These are phyloP conservation scores for Sclerotinia spermophila DNA, from an alignment of 2,329 filamentous ascomycete genomes.

Conservation along the genomic window DNA sequence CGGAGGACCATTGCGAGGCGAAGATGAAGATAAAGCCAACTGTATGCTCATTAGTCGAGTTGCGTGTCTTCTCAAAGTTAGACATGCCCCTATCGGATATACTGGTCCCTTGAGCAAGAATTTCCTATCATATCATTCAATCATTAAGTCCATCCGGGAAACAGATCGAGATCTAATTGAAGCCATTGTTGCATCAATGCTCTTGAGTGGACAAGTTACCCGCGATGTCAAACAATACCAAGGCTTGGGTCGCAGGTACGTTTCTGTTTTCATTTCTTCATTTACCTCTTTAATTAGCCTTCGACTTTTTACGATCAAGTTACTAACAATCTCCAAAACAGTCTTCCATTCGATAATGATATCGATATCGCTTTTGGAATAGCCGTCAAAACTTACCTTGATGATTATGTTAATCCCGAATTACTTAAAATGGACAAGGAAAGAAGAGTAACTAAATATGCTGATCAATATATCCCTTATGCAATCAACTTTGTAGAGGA, in stretches of 20 bases:
- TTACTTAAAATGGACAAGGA: constrained; percentile 50
- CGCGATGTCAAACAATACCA: constrained; percentile 59
- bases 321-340: constrained; percentile 30
- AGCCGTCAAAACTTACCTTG: constrained; percentile 74
- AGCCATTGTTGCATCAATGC: constrained; percentile 73
- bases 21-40: constrained; percentile 71
- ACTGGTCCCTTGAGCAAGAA: constrained; percentile 92
- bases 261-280: constrained; percentile 32
- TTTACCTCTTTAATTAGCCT: background rate
- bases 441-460: constrained; percentile 41
- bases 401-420: constrained; percentile 60
- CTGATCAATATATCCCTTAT: constrained; percentile 54
- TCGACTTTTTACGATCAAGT: background rate
- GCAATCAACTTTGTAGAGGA: constrained; percentile 58
- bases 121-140: constrained; percentile 78
- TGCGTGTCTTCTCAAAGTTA: constrained; percentile 76
- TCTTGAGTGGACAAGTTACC: constrained; percentile 75
- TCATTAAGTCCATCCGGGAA: constrained; percentile 75
- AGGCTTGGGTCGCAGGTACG: constrained; percentile 68
- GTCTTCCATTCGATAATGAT: constrained; percentile 64
- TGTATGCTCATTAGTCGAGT: constrained; percentile 82
- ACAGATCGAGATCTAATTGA: constrained; percentile 81
- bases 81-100: constrained; percentile 83
- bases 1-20: constrained; percentile 53
- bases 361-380: constrained; percentile 75